Evolutionary conservation across 2,329 filamentous ascomycete species (phyloP), one percentile per base, ranked within the genome.

Genomic region (Ceratocystis colombiana): DNA sequence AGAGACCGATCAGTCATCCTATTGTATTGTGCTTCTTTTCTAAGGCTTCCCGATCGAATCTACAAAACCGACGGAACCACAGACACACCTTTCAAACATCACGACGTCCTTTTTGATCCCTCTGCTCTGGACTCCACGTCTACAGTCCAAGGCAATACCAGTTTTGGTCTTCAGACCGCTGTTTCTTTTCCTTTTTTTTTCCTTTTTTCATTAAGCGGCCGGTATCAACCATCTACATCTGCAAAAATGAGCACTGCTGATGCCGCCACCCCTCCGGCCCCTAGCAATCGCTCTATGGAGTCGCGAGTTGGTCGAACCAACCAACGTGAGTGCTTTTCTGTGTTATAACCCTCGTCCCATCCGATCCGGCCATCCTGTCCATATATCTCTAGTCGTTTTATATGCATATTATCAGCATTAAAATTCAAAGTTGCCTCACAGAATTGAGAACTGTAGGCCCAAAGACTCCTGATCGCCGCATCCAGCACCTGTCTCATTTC

Each of bases 231-330:
- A 22, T 50, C 15, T 37, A 30, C 33, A 28, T 25, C 48, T 25
- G 20, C 22, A 30, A 65, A 55, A 59, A 67, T 67, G 66, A 67
- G 55, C 53, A 61, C 63, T 53, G 62, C 62, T 55, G 66, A 64
- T 63, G 63, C 61, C 53, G 45, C 64, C 22, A 64, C 65, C 59
- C 64, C 62, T 46, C 41, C 65, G 64, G 44, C 65, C 68, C 73
- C 75, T 59, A 74, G 73, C 68, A 72, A 74, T 70, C 83, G 83
- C 71, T 78, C 83, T 64, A 87, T 87, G 84, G 82, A 91, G 79
- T 89, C 88, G 69, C 84, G 89, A 73, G 86, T 84, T 65, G 89
- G 89, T 72, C 83, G 89, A 74, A 86, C 80, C 73, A 92, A 92
- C 74, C 89, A 94, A 77, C 84, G 89, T 91, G 81, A 85, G 88